A percentile compares a stretch with the other conserved stretches of the same genome.
Evolutionary conservation across 2,329 filamentous ascomycete species (phyloP).

Genomic region (Paracamarosporium sp.): DNA sequence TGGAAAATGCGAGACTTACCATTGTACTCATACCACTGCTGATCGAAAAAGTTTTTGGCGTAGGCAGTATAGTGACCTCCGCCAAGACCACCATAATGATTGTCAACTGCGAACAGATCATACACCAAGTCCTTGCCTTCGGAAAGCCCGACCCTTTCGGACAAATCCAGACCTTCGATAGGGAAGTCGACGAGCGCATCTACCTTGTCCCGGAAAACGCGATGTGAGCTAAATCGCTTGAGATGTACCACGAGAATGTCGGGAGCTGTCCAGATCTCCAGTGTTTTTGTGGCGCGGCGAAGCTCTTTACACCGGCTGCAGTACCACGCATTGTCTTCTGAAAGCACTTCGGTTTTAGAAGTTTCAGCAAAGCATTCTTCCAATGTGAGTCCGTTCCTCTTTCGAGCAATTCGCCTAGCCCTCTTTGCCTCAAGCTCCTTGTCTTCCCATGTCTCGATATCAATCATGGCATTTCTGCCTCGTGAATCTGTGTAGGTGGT

Average conservation of each 20-base stretch:
- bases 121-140: conserved; percentile 86
- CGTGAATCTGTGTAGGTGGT: conserved; percentile 56
- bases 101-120: conserved; percentile 93
- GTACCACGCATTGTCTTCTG: conserved; percentile 97
- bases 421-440: conserved; percentile 69
- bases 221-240: conserved; percentile 90
- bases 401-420: conserved; percentile 68
- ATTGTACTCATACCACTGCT: conserved; percentile 95
- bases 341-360: conserved; percentile 89
- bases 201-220: conserved; percentile 85
- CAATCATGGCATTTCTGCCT: conserved; percentile 66
- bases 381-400: conserved; percentile 78
- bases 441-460: conserved; percentile 61
- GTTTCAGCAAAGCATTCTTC: conserved; percentile 95
- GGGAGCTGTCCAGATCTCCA: conserved; percentile 95
- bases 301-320: conserved; percentile 96
- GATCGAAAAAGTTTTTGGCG: conserved; percentile 89
- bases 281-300: conserved; percentile 90
- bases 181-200: conserved; percentile 93
- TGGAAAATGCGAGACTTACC: conserved; percentile 59
- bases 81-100: conserved; percentile 91
- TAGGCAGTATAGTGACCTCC: conserved; percentile 97
- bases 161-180: conserved; percentile 83
- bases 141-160: conserved; percentile 76
- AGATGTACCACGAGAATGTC: conserved; percentile 95